Evolutionary conservation across 75 land plant species (phyloP), one percentile per base, ranked within the genome.

Genomic region (Cryptomeria japonica): DNA sequence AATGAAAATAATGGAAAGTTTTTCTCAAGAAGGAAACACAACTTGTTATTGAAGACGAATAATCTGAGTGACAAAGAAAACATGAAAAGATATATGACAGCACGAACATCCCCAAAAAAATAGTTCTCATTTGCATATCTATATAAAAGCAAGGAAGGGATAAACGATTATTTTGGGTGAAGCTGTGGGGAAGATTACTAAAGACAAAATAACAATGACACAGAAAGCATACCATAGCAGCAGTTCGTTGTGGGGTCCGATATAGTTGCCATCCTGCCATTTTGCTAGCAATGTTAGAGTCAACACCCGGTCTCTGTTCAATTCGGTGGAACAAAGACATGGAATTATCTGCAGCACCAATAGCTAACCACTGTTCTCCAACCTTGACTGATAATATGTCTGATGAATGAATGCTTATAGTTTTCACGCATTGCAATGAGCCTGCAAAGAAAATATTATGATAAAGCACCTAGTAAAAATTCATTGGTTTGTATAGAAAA

Each of bases 261-360:
- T 96, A 97, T 13, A 97, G 94, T 86, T 98, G 96, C 99, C 99
- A 98, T 64, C 95, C 94, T 22, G 93, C 87, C 88, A 88, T 87
- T 87, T 91, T 94, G 19, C 91, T 84, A 32, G 92, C 93, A 16
- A 90, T 70, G 80, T 84, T 86, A 83, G 93, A 88, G 68, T 91
- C 70, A 56, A 93, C 88, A 39, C 91, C 93, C 72, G 90, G 88
- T 88, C 93, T 88, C 86, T 95, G 96, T 87, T 97, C 96, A 86
- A 94, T 90, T 32, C 97, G 95, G 84, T 98, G 95, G 88, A 96
- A 98, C 38, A 98, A 92, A 73, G 99, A 98, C 99, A 98, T 97
- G 1, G 99, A 96, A 82, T 98, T 98, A 88, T 98, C 99, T 46
- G 96, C 96, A 70, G 99, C 99, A 32, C 98, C 99, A 86, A 98